phyloP scores from a whole-genome alignment of 2,329 filamentous ascomycete genomes.

The Trichoderma oligosporum region DNA sequence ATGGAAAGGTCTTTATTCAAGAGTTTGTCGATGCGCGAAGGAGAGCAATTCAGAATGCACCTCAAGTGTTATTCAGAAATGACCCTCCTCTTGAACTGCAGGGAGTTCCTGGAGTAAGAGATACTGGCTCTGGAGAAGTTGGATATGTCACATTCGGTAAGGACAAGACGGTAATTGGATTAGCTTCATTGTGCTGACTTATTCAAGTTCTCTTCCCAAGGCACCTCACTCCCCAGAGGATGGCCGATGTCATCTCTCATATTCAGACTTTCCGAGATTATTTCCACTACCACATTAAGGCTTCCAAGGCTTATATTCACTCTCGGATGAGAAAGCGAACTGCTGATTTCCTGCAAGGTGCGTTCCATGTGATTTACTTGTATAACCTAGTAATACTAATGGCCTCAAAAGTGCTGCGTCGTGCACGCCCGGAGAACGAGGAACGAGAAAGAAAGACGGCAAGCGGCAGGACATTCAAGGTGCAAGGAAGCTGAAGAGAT shows the following conservation, averaged over 20 bases:
- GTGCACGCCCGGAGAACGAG: slow-evolving; percentile 90
- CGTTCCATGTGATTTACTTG: slow-evolving; percentile 25
- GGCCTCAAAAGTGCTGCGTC: slow-evolving; percentile 71
- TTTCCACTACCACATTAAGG: slow-evolving; percentile 99
- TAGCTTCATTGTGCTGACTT: slow-evolving; percentile 23
- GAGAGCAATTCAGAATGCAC: slow-evolving; percentile 95
- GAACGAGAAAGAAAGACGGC: slow-evolving; percentile 98
- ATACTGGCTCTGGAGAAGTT: slow-evolving; percentile 74
- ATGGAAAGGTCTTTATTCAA: slow-evolving; percentile 96
- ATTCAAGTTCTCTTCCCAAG: slow-evolving; percentile 83
- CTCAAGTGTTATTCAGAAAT: slow-evolving; percentile 93
- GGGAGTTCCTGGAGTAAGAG: slow-evolving; percentile 75
- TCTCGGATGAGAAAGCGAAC: slow-evolving; percentile 96
- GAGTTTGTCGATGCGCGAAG: slow-evolving; percentile 96
- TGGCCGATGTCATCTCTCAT: slow-evolving; percentile 94
- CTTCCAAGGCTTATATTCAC: slow-evolving; percentile 98
- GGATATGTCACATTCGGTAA: slow-evolving; percentile 97
- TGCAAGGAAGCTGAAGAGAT: slow-evolving; percentile 37
- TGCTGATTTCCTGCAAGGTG: slow-evolving; percentile 96
- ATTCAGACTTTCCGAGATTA: slow-evolving; percentile 99
- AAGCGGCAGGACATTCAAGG: slow-evolving; percentile 85
- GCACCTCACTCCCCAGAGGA: slow-evolving; percentile 84
- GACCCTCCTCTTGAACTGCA: slow-evolving; percentile 91
- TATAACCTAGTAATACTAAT: slow-evolving; percentile 27
- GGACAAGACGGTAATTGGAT: slow-evolving; percentile 23